Evolutionary conservation across 164 flowering plant genomes (phyloP), one percentile per base, ranked within the genome.

Genomic region (Stephania japonica): DNA sequence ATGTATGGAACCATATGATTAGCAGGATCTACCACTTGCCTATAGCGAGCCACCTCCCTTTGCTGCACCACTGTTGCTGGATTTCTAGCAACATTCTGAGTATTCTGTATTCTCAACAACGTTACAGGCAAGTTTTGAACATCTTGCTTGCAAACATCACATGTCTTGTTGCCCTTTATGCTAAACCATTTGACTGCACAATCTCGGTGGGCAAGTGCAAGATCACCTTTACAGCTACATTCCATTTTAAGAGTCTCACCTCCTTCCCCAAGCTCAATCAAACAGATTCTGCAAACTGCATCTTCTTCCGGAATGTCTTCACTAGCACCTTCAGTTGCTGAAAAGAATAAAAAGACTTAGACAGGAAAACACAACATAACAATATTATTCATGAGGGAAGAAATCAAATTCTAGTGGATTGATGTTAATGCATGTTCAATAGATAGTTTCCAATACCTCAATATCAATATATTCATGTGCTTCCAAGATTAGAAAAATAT

Each of bases 181-280:
- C 86, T 90, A 79, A 91, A 91, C 97, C 97, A 92, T 77, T 92
- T 92, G 59, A 92, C 79, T 7, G 97, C 97, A 84, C 94, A 92
- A 21, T 87, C 92, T 73, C 84, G 75, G 78, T 92, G 97, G 47
- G 97, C 91, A 78, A 92, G 92, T 68, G 97, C 94, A 73, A 91
- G 97, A 72, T 90, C 97, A 44, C 94, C 94, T 82, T 88, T 91
- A 84, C 97, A 91, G 76, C 94, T 88, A 75, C 97, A 91, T 73
- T 90, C 91, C 90, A 91, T 72, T 84, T 89, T 90, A 59, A 91
- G 86, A 26, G 92, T 88, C 71, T 85, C 89, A 61, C 94, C 94
- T 43, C 89, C 94, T 85, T 88, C 97, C 42, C 79, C 76, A 49
- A 91, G 88, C 79, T 91, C 97, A 75, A 91, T 81, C 21, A 86